Conservation (phyloP, 108 stramenopile genomes). For the Nitzschia putrida region DNA sequence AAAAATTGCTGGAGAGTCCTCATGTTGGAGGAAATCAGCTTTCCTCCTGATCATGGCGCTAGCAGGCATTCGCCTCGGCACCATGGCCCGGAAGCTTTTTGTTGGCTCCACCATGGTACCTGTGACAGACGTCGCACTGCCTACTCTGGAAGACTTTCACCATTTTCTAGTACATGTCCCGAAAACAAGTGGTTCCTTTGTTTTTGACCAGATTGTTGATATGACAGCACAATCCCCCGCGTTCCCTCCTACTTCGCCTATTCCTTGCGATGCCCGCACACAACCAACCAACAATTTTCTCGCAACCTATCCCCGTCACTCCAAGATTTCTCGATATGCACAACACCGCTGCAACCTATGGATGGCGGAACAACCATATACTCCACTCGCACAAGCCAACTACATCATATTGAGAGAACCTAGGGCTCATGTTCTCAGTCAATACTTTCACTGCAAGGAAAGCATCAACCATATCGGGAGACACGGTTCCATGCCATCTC, state of each 20-base stretch:
- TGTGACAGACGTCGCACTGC: not conserved
- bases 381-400: not conserved
- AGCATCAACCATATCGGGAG: conserved; percentile 8
- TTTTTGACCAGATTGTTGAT: conserved; percentile 11
- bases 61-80: too few species aligned
- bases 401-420: conserved; percentile 6
- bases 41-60: too few species aligned
- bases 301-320: not conserved
- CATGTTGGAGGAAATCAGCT: too few species aligned
- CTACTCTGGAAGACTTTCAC: conserved; percentile 4
- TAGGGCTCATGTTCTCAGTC: conserved; percentile 4
- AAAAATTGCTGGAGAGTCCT: too few species aligned
- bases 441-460: conserved; percentile 24
- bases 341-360: conserved; percentile 12
- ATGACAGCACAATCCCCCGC: not conserved
- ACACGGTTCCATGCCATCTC: conserved; percentile 4
- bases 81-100: too few species aligned
- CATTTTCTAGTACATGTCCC: conserved; percentile 19
- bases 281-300: not conserved
- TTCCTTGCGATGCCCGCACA: conserved; percentile 8
- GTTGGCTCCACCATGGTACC: too few species aligned
- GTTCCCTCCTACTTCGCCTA: not conserved
- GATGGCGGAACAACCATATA: conserved; percentile 21
- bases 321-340: not conserved
- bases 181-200: conserved; percentile 10